These are phyloP conservation scores for Colletotrichum liaoningense DNA, from an alignment of 2,329 filamentous ascomycete genomes.

Conservation along the genomic window DNA sequence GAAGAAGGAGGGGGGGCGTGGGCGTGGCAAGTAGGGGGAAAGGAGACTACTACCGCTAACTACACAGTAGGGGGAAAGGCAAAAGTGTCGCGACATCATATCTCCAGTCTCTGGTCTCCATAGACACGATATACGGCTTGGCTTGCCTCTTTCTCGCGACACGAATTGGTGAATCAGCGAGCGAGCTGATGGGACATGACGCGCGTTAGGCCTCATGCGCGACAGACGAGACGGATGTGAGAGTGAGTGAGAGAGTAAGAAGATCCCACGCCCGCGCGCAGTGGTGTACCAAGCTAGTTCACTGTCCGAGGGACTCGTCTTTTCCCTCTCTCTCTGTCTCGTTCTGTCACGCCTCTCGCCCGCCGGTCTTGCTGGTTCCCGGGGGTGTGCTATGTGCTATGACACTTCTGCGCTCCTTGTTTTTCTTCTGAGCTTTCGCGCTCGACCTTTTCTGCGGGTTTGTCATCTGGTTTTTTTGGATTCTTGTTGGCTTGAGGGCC, in stretches of 20 bases:
- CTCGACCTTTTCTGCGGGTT: neutral
- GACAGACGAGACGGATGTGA: neutral
- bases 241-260: neutral
- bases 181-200: neutral
- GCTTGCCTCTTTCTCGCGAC: neutral
- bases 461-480: neutral
- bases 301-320: neutral
- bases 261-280: neutral
- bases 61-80: neutral
- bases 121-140: neutral
- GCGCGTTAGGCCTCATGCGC: neutral
- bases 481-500: neutral
- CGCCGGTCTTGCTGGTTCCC: neutral
- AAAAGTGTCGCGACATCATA: neutral
- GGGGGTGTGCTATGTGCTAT: neutral
- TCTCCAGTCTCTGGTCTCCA: neutral
- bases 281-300: neutral
- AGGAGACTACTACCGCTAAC: neutral
- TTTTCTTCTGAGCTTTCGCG: neutral
- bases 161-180: neutral
- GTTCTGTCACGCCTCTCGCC: neutral
- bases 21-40: neutral
- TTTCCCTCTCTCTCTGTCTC: no score
- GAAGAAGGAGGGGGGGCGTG: neutral
- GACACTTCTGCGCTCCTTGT: neutral